A percentile compares a stretch with the other conserved stretches of the same genome.
Evolutionary conservation across 495 filamentous ascomycete species (phyloP).

Genomic region (Hypoxylon lienhwacheense): DNA sequence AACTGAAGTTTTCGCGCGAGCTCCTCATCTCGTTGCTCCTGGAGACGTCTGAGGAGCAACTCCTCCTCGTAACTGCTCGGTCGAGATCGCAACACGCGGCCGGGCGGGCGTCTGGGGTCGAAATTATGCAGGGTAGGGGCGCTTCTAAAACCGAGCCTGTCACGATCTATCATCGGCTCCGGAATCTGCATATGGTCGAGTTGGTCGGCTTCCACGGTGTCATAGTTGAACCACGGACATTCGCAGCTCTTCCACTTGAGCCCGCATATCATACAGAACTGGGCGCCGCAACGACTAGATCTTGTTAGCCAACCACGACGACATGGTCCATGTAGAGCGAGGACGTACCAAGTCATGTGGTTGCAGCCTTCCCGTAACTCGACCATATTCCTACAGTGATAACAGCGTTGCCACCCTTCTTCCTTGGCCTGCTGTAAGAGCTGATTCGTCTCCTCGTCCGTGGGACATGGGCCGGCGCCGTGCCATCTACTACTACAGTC

Average conservation of each 20-base stretch:
- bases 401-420: slow-evolving; percentile 76
- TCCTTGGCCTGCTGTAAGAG: slow-evolving; percentile 69
- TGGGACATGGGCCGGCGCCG: slow-evolving; percentile 64
- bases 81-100: slow-evolving; percentile 37
- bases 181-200: slow-evolving; percentile 61
- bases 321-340: neutral
- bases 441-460: slow-evolving; percentile 66
- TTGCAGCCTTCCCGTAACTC: slow-evolving; percentile 81
- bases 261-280: slow-evolving; percentile 84
- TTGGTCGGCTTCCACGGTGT: slow-evolving; percentile 58
- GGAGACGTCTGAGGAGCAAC: slow-evolving; percentile 50
- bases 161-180: slow-evolving; percentile 36
- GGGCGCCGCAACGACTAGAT: slow-evolving; percentile 69
- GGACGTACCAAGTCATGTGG: slow-evolving; percentile 77
- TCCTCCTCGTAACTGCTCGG: slow-evolving; percentile 58
- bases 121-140: slow-evolving; percentile 10
- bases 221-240: slow-evolving; percentile 78
- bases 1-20: slow-evolving; percentile 58
- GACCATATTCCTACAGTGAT: slow-evolving; percentile 72
- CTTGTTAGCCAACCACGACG: slow-evolving; percentile 15
- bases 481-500: slow-evolving; percentile 76
- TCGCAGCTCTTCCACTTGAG: slow-evolving; percentile 78
- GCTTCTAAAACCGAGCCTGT: slow-evolving; percentile 25
- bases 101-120: slow-evolving; percentile 13
- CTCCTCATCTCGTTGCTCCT: slow-evolving; percentile 61